Conservation (phyloP, 257 asterid species). For the Gentiana straminea region DNA sequence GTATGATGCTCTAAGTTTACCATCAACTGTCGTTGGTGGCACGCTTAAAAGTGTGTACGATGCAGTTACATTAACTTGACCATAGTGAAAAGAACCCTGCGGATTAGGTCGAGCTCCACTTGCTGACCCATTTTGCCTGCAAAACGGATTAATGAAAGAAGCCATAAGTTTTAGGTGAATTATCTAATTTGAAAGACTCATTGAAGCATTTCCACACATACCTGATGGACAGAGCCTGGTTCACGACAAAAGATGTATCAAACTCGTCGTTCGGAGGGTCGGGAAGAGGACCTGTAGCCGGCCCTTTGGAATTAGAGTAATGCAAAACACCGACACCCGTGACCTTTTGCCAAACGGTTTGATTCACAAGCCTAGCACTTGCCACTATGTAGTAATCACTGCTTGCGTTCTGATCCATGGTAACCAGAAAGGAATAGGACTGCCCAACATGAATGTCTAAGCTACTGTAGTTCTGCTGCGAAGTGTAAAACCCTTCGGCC, state of each 20-base stretch:
- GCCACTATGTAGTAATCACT: slow-evolving; percentile 92
- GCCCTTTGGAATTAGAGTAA: slow-evolving; percentile 73
- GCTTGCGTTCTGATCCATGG: slow-evolving; percentile 97
- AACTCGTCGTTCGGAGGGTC: slow-evolving; percentile 73
- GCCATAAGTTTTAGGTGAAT: too few species aligned
- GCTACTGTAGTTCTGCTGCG: slow-evolving; percentile 72
- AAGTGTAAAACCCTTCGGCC: slow-evolving; percentile 83
- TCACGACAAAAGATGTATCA: slow-evolving; percentile 47
- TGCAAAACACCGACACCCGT: slow-evolving; percentile 88
- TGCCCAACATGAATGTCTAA: slow-evolving; percentile 93
- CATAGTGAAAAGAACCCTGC: slow-evolving; percentile 94
- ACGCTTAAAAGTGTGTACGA: slow-evolving; percentile 40
- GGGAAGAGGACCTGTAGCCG: slow-evolving; percentile 71
- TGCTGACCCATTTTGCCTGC: slow-evolving; percentile 80
- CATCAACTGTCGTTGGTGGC: slow-evolving; percentile 48
- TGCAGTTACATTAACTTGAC: slow-evolving; percentile 70
- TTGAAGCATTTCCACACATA: slow-evolving; percentile 5
- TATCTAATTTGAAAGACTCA: too few species aligned
- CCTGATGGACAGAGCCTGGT: slow-evolving; percentile 92
- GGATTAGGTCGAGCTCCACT: slow-evolving; percentile 99
- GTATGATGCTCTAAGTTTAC: slow-evolving; percentile 56
- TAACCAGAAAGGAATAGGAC: slow-evolving; percentile 65
- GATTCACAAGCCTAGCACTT: slow-evolving; percentile 83
- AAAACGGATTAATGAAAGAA: neutral
- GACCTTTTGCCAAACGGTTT: slow-evolving; percentile 79